Percentiles rank a stretch among this genome's conserved stretches.
Conservation (phyloP, 371 early-diverging fungal species). For the Choanephora cucurbitarum region DNA sequence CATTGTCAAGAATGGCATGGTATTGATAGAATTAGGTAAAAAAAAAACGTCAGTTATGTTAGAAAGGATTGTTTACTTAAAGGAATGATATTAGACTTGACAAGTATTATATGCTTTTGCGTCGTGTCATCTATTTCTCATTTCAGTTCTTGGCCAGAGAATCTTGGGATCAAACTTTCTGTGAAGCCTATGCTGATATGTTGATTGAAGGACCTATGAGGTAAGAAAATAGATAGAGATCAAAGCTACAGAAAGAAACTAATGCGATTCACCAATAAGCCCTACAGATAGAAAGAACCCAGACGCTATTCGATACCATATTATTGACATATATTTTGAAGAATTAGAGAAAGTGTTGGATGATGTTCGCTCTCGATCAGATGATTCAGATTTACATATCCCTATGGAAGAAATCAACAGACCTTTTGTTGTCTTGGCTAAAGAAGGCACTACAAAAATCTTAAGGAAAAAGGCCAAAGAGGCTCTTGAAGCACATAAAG, state of each 20-base stretch:
- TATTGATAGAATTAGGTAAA: slow-evolving; percentile 81
- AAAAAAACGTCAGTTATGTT: too few relatives aligned
- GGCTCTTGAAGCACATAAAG: slow-evolving; percentile 32
- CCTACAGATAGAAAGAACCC: slow-evolving; percentile 67
- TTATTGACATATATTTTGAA: slow-evolving; percentile 79
- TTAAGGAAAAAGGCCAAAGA: slow-evolving; percentile 59
- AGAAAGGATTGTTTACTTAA: not conserved
- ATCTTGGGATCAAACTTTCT: slow-evolving; percentile 62
- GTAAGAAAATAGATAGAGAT: slow-evolving; percentile 38
- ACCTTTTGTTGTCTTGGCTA: slow-evolving; percentile 67
- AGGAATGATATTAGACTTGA: slow-evolving; percentile 61
- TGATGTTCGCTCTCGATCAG: slow-evolving; percentile 40
- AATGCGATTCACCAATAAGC: slow-evolving; percentile 32
- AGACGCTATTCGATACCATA: slow-evolving; percentile 78
- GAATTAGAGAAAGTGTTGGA: slow-evolving; percentile 72
- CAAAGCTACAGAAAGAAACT: too few relatives aligned
- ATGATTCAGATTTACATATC: slow-evolving; percentile 40
- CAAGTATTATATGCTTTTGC: slow-evolving; percentile 83
- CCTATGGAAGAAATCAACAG: slow-evolving; percentile 65
- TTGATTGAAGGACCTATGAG: slow-evolving; percentile 70
- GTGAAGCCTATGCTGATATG: slow-evolving; percentile 63
- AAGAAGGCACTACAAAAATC: slow-evolving; percentile 51
- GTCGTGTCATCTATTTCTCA: slow-evolving; percentile 70
- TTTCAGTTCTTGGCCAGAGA: slow-evolving; percentile 71
- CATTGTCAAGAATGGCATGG: slow-evolving; percentile 85